These are phyloP conservation scores for Chlorella sorokiniana DNA, from an alignment of 139 green algal species.

Conservation along the genomic window DNA sequence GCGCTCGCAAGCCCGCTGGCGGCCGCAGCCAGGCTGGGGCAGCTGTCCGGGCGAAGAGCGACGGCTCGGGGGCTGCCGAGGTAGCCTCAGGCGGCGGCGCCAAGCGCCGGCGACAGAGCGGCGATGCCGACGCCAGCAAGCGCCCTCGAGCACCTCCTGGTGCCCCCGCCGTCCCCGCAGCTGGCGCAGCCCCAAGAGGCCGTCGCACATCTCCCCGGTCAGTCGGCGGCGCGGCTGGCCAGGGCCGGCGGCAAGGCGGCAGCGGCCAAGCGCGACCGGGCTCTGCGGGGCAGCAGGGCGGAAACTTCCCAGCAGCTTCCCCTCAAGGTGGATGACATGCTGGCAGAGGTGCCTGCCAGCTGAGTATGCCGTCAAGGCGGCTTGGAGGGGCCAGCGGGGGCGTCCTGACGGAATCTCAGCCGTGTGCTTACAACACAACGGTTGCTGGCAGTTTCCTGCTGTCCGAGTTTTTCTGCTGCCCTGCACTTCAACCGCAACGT, in stretches of 20 bases:
- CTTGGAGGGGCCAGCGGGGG: no score
- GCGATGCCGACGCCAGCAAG: background rate
- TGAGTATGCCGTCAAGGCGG: no score
- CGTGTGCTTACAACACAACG: no score
- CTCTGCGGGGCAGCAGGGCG: background rate
- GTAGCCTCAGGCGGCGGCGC: background rate
- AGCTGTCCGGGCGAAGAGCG: background rate
- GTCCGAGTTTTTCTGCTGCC: no score
- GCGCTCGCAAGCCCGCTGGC: background rate
- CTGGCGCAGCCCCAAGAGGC: background rate
- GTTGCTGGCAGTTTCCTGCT: no score
- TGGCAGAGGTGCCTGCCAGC: no score
- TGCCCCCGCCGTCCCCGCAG: no score
- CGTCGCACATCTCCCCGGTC: background rate
- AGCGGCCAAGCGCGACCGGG: background rate
- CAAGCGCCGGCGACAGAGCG: conserved; percentile 8
- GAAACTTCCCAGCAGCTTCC: background rate
- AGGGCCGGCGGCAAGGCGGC: background rate
- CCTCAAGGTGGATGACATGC: conserved; percentile 19
- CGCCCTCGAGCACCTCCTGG: no score
- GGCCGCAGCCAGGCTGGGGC: background rate
- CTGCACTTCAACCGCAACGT: no score
- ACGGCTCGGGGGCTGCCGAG: background rate
- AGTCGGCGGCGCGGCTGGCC: background rate
- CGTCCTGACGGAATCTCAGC: no score